Evolutionary conservation across 2,329 filamentous ascomycete species (phyloP), one percentile per base, ranked within the genome.

Genomic region (Fusarium denticulatum): DNA sequence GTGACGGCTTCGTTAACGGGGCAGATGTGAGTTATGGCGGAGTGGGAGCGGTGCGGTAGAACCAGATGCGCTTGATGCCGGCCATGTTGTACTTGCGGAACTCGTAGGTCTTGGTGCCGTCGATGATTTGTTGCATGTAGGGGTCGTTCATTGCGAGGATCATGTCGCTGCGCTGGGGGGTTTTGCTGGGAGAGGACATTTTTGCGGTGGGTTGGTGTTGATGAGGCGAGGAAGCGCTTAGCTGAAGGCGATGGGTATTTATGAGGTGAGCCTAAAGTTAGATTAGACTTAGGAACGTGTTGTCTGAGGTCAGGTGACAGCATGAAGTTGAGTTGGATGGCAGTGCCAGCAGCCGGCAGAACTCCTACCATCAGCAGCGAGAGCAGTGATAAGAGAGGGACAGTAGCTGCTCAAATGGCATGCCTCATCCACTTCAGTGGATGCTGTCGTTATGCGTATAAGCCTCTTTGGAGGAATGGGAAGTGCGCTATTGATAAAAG

Each of bases 1-100:
- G 71, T 79, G 9, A 24, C 45, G 2, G 71, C 76, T 26, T 68
- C 46, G 32, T 62, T 52, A 2, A 76, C 72, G 1, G 75, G 61
- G 60, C 76, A 79, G 37, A 79, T 67, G 52, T 80, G 78, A 1
- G 76, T 80, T 20, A 78, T 72, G 68, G 69, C 61, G 1, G 78
- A 79, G 56, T 76, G 1, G 77, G 78, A 6, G 75, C 74, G 1
- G 72, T 77, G 53, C 76, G 62, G 36, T 78, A 79, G 50, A 78
- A 79, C 74, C 73, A 79, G 30, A 79, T 77, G 7, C 72, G 49
- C 59, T 75, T 10, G 18, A 79, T 55, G n/a, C 61, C 55, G 0
- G 61, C n/a, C 50, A 76, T 67, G 40, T 59, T 50, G 60, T 78
- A 79, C 32, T 75, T 78, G 24, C 78, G 55, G 30, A 78, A 78